Evolutionary conservation across 768 basidiomycete genomes (phyloP).

Genomic region (Amanita polypyramis): DNA sequence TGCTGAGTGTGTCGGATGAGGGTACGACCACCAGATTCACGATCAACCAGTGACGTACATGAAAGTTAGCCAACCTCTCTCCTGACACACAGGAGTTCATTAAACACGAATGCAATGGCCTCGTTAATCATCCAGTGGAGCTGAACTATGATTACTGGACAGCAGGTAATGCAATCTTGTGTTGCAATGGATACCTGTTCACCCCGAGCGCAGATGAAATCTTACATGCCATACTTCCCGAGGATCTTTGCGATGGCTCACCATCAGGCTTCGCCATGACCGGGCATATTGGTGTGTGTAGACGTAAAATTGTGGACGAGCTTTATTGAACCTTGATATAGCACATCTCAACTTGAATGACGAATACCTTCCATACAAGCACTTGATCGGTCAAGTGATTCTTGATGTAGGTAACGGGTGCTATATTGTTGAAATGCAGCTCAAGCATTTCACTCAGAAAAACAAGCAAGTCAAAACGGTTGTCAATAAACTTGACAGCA

Average conservation of each 20-base stretch:
- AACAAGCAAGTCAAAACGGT: constrained; percentile 75
- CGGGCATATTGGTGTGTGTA: constrained; percentile 75
- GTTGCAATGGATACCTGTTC: not conserved
- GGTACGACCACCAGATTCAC: constrained; percentile 27
- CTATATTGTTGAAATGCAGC: constrained; percentile 2
- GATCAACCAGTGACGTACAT: constrained; percentile 12
- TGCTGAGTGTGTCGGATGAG: constrained; percentile 53
- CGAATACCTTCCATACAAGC: constrained; percentile 86
- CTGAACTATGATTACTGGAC: constrained; percentile 87
- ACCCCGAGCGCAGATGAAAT: constrained; percentile 61
- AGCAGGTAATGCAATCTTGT: constrained; percentile 37
- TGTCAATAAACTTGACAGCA: constrained; percentile 88
- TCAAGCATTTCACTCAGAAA: constrained; percentile 47
- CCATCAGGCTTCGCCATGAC: constrained; percentile 83
- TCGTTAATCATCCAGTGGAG: constrained; percentile 50
- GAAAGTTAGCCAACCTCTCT: constrained; percentile 63
- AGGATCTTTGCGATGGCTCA: constrained; percentile 63
- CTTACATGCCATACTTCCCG: constrained; percentile 70
- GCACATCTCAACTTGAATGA: constrained; percentile 88
- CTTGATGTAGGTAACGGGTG: constrained; percentile 58
- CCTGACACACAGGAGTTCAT: constrained; percentile 45
- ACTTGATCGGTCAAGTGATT: constrained; percentile 85
- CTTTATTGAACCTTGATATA: constrained; percentile 19
- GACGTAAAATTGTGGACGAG: not conserved
- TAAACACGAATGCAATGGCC: constrained; percentile 37